These are phyloP conservation scores for Colletotrichum graminicola DNA, from an alignment of 2,329 filamentous ascomycete genomes.

Conservation along the genomic window DNA sequence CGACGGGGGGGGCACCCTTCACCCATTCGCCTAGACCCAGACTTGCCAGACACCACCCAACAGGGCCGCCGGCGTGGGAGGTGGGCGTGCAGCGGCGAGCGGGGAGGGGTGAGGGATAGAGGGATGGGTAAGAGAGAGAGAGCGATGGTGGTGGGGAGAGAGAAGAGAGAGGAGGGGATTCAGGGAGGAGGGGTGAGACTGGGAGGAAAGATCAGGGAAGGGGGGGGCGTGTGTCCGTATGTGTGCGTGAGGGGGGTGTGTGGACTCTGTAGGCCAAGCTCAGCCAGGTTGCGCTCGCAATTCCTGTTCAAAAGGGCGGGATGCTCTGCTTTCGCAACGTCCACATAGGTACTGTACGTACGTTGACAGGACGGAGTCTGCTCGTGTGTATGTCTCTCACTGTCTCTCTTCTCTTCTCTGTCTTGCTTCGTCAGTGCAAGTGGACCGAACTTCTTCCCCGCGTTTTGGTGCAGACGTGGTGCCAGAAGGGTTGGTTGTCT, in stretches of 20 bases:
- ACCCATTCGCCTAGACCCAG: constrained; percentile 40
- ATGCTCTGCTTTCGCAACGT: constrained; percentile 31
- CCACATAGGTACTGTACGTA: not conserved
- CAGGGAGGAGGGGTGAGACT: constrained; percentile 19
- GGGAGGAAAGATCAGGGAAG: constrained; percentile 4
- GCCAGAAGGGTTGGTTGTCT: constrained; percentile 6
- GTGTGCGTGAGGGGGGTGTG: constrained; percentile 5
- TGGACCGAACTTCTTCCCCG: constrained; percentile 27
- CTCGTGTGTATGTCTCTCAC: constrained; percentile 11
- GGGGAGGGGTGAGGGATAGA: constrained; percentile 13
- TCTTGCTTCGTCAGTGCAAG: constrained; percentile 1
- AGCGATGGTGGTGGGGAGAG: not conserved
- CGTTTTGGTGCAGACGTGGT: constrained; percentile 31
- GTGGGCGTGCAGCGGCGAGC: constrained; percentile 30
- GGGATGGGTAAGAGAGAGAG: not conserved
- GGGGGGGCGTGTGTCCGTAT: not conserved
- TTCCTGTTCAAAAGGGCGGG: constrained; percentile 40
- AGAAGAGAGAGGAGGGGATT: constrained; percentile 24
- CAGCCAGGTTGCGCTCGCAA: constrained; percentile 27
- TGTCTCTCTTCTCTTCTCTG: constrained; percentile 9
- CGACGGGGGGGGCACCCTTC: constrained; percentile 35
- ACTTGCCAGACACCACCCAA: constrained; percentile 36
- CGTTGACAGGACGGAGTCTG: constrained; percentile 13
- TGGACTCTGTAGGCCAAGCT: constrained; percentile 32
- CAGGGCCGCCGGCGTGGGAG: constrained; percentile 41